Conservation (phyloP, 1,284 basidiomycete genomes). For the Lentinus polychrous region DNA sequence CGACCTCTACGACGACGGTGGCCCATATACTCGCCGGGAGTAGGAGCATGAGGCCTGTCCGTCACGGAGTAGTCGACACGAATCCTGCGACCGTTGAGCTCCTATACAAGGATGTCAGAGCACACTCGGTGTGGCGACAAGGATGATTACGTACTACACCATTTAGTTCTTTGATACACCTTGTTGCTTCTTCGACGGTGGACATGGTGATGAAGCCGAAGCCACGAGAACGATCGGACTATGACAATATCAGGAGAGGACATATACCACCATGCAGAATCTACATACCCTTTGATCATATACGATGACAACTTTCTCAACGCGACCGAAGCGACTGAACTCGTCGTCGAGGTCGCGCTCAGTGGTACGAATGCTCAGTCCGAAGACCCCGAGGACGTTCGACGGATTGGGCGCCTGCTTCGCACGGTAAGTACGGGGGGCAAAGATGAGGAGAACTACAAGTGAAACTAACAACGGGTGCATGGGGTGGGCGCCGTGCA, state of each 20-base stretch:
- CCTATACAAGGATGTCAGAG: conserved; percentile 36
- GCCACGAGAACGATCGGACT: conserved; percentile 94
- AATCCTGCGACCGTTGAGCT: conserved; percentile 91
- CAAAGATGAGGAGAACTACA: conserved; percentile 8
- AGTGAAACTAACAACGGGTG: conserved; percentile 56
- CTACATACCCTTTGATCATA: conserved; percentile 92
- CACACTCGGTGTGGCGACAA: background rate
- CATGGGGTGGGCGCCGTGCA: conserved; percentile 51
- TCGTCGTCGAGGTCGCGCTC: conserved; percentile 94
- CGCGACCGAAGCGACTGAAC: conserved; percentile 82
- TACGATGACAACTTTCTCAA: conserved; percentile 97
- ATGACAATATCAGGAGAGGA: conserved; percentile 14
- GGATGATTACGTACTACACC: conserved; percentile 64
- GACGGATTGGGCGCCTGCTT: conserved; percentile 79
- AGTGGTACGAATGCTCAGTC: conserved; percentile 88
- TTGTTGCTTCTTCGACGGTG: conserved; percentile 77
- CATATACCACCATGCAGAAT: background rate
- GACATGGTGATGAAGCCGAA: conserved; percentile 98
- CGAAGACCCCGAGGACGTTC: conserved; percentile 92
- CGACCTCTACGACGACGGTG: conserved; percentile 69
- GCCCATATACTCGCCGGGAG: conserved; percentile 97
- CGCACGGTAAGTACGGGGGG: conserved; percentile 30
- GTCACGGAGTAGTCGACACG: conserved; percentile 98
- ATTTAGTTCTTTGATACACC: conserved; percentile 88
- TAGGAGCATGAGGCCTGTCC: conserved; percentile 88